phyloP scores from a whole-genome alignment of 1,284 basidiomycete species.

The Ustilago crameri region DNA sequence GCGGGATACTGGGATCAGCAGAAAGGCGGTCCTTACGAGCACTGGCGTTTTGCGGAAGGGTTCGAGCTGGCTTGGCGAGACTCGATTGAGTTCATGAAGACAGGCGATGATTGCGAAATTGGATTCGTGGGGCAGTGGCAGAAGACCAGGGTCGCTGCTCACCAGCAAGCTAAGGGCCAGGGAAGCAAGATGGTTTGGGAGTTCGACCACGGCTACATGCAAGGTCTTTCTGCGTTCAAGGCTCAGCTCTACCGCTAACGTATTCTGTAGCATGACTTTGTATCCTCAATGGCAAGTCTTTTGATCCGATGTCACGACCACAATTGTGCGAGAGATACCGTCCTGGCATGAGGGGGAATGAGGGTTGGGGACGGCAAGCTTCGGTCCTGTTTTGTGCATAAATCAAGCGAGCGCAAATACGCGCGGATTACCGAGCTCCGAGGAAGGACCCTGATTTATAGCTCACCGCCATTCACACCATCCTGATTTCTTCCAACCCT shows the following conservation, averaged over 20 bases:
- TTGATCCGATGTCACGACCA: too few species aligned
- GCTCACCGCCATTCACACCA: not conserved
- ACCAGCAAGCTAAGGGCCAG: constrained; percentile 69
- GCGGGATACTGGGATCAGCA: constrained; percentile 35
- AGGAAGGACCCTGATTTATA: not conserved
- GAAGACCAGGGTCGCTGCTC: constrained; percentile 72
- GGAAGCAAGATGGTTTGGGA: constrained; percentile 67
- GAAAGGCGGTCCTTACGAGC: constrained; percentile 73
- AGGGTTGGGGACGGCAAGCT: not conserved
- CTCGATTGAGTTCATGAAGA: constrained; percentile 73
- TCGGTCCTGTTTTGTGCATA: too few species aligned
- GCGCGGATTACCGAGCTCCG: constrained; percentile 33
- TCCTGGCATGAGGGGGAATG: not conserved
- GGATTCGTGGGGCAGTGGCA: constrained; percentile 76
- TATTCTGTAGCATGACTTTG: not conserved
- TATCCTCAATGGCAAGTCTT: not conserved
- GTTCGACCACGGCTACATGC: constrained; percentile 73
- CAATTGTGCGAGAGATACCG: too few species aligned
- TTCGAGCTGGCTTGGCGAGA: constrained; percentile 80
- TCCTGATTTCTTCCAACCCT: not conserved
- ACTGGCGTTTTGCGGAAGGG: constrained; percentile 77
- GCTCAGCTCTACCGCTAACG: constrained; percentile 25
- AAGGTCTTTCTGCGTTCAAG: constrained; percentile 69
- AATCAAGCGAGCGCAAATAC: constrained; percentile 20
- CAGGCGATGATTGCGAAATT: constrained; percentile 71